phyloP scores from a whole-genome alignment of 148 eudicot genomes.

The Arbutus unedo region DNA sequence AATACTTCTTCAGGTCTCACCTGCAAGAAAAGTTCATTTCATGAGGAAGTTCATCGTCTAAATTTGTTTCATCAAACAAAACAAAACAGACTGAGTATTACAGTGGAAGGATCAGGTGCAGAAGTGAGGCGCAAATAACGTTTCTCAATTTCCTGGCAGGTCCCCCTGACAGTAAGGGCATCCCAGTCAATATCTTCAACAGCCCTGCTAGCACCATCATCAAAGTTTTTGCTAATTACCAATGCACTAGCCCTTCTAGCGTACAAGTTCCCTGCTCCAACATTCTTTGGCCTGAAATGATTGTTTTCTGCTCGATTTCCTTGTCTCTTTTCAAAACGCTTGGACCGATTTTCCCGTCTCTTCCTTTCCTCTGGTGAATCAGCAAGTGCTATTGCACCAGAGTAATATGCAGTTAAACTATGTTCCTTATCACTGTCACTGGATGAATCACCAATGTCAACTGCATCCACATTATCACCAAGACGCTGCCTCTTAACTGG shows the following conservation, averaged over 20 bases:
- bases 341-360: conserved; percentile 86
- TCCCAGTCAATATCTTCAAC: conserved; percentile 99
- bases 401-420: conserved; percentile 60
- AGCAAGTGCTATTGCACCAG: conserved; percentile 68
- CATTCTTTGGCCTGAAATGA: conserved; percentile 44
- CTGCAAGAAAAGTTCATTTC: conserved; percentile 40
- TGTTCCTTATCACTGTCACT: conserved; percentile 93
- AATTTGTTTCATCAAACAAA: conserved; percentile 6
- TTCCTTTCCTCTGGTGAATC: conserved; percentile 85
- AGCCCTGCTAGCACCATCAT: conserved; percentile 70
- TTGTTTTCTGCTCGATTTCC: conserved; percentile 48
- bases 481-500: conserved; percentile 70
- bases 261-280: conserved; percentile 56
- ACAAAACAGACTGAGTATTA: conserved; percentile 27
- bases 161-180: conserved; percentile 90
- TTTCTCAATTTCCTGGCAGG: conserved; percentile 93
- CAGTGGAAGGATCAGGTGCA: conserved; percentile 96
- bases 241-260: conserved; percentile 64
- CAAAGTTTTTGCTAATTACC: conserved; percentile 59
- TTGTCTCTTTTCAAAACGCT: conserved; percentile 78
- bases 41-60: neutral
- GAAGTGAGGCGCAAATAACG: conserved; percentile 94
- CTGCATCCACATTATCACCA: conserved; percentile 40
- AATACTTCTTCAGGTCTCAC: conserved; percentile 96
- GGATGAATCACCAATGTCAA: conserved; percentile 64